Evolutionary conservation across 2,329 filamentous ascomycete genomes (phyloP).

Genomic region (Ascochyta viciae-villosae): DNA sequence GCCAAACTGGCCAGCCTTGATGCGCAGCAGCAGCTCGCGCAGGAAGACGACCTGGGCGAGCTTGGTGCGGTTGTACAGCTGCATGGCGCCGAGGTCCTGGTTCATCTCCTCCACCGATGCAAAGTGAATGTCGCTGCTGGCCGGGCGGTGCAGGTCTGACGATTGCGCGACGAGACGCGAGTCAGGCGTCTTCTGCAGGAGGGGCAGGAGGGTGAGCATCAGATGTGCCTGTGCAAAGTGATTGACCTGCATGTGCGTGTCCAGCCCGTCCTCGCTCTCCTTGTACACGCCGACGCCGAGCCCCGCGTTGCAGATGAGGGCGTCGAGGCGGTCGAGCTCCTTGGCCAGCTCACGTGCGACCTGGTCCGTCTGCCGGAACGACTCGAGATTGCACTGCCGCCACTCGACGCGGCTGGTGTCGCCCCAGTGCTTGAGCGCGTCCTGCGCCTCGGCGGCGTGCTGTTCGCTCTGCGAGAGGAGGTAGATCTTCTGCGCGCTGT

Average conservation of each 20-base stretch:
- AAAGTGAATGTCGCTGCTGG: slow-evolving; percentile 51
- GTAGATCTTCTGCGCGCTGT: slow-evolving; percentile 56
- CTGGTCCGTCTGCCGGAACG: slow-evolving; percentile 54
- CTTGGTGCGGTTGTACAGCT: slow-evolving; percentile 60
- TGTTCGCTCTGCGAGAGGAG: slow-evolving; percentile 59
- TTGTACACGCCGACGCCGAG: slow-evolving; percentile 59
- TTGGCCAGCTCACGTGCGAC: slow-evolving; percentile 54
- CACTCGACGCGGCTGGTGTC: slow-evolving; percentile 55
- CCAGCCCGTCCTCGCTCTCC: slow-evolving; percentile 59
- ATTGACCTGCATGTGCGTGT: slow-evolving; percentile 60
- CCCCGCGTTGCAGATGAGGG: slow-evolving; percentile 58
- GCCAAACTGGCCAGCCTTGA: slow-evolving; percentile 40
- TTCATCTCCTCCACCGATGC: slow-evolving; percentile 57
- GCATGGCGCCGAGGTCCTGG: slow-evolving; percentile 56
- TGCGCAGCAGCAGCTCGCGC: slow-evolving; percentile 51
- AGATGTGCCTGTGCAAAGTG: slow-evolving; percentile 60
- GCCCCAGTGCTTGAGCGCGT: slow-evolving; percentile 53
- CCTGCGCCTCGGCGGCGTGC: slow-evolving; percentile 55
- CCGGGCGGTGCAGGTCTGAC: slow-evolving; percentile 57
- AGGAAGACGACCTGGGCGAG: slow-evolving; percentile 58
- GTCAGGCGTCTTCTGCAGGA: slow-evolving; percentile 54
- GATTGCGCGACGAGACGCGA: slow-evolving; percentile 59
- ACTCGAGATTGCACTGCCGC: slow-evolving; percentile 56
- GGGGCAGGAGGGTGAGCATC: slow-evolving; percentile 54
- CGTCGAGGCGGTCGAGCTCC: slow-evolving; percentile 55